Conservation (phyloP, 1,284 basidiomycete species). For the Sporisorium exsertum region DNA sequence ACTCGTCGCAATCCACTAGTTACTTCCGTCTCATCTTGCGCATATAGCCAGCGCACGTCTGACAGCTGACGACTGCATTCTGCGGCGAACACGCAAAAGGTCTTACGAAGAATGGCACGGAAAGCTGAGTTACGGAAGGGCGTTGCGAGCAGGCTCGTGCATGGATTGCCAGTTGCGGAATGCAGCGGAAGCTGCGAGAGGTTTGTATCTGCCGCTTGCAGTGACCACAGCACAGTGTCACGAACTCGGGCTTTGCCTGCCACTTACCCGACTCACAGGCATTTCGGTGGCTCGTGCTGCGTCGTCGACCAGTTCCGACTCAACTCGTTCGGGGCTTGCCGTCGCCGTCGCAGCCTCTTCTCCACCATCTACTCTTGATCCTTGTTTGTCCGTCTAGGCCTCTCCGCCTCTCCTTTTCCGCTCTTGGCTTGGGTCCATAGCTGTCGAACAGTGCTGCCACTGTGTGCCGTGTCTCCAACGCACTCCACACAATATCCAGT, state of each 20-base stretch:
- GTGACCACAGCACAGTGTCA: neutral
- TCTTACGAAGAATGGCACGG: no score
- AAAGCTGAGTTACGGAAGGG: no score
- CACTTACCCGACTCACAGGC: neutral
- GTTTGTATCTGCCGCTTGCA: no score
- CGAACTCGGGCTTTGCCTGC: slow-evolving; percentile 1
- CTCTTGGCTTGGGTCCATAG: neutral
- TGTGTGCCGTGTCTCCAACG: neutral
- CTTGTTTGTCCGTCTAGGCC: neutral
- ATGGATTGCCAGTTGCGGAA: neutral
- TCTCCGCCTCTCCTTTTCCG: neutral
- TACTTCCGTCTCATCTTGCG: no score
- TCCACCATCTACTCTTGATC: neutral
- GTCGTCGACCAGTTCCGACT: neutral
- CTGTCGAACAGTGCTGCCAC: neutral
- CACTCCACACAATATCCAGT: no score
- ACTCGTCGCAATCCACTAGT: no score
- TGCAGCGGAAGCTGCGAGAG: no score
- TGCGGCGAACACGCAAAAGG: no score
- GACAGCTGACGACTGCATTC: no score
- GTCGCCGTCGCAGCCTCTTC: neutral
- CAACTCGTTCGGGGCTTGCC: neutral
- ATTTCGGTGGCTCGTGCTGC: neutral
- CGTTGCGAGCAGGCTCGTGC: neutral
- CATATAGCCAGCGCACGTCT: no score